Evolutionary conservation across 2,329 filamentous ascomycete species (phyloP), one percentile per base, ranked within the genome.

Genomic region (Emericellopsis atlantica): DNA sequence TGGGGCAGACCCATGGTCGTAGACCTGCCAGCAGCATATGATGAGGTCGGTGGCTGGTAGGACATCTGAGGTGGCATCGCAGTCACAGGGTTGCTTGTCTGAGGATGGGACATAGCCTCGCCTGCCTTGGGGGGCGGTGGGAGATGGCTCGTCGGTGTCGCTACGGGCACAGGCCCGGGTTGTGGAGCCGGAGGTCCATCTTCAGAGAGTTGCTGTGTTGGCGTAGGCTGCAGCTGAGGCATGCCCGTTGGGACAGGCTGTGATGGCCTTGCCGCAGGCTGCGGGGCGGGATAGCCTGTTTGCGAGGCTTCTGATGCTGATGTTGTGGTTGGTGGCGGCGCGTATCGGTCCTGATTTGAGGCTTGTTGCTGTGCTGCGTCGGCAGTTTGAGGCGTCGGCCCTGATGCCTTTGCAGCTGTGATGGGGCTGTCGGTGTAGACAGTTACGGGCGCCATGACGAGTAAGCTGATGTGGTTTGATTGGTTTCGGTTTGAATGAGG

Each of bases 361-460:
- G 44, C 46, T 18, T 40, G 33, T 2, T 46, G n/a, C n/a, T n/a
- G 41, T 12, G 49, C 49, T 40, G 56, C 45, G 7, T 49, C 44
- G 32, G 54, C 55, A 14, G 69, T 75, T 47, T 70, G 56, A 23
- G 70, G 65, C 16, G 69, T 71, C 34, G 59, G 52, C 26, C 62
- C 70, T 14, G 63, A 61, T 38, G 73, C 62, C 57, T 76, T 78
- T 43, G 68, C 60, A 32, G 71, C 68, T 49, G 64, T 71, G 55
- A 80, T 76, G 36, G 76, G 76, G 54, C 72, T 76, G 41, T 70
- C 57, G 31, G 66, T 70, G 56, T 77, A 76, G 34, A 79, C 67
- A 37, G 69, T 72, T 45, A 81, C 70, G n/a, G 74, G 68, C 38
- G 75, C 66, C 76, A 80, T 80, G n/a, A 37, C 61, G 16, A 8